phyloP scores from a whole-genome alignment of 495 filamentous ascomycete genomes.

The Podospora anserina region DNA sequence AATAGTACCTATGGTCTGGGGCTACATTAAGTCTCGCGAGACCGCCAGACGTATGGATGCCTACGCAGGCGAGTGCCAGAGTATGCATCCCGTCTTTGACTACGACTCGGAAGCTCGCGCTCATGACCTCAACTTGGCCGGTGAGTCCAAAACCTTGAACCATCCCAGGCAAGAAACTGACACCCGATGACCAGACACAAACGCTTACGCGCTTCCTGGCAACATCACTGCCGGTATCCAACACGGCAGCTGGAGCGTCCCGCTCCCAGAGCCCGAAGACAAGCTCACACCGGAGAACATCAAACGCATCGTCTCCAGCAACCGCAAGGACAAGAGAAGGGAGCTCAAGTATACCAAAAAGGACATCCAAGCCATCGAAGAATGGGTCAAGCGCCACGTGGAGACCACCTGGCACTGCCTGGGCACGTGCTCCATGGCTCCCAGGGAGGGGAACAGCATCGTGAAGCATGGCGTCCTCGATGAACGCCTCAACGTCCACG shows the following conservation, averaged over 20 bases:
- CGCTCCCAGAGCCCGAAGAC: conserved; percentile 42
- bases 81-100: conserved; percentile 63
- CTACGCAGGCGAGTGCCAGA: conserved; percentile 73
- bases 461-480: conserved; percentile 79
- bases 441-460: conserved; percentile 71
- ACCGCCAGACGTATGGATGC: conserved; percentile 73
- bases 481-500: conserved; percentile 75
- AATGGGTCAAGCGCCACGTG: conserved; percentile 74
- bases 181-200: conserved; percentile 49
- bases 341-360: conserved; percentile 64
- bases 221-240: conserved; percentile 69
- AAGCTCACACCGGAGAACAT: conserved; percentile 31
- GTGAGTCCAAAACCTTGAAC: background rate
- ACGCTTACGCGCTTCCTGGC: conserved; percentile 68
- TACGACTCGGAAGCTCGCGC: conserved; percentile 66
- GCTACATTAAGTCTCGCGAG: conserved; percentile 82
- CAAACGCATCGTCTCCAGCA: conserved; percentile 47
- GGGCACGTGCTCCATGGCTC: conserved; percentile 77
- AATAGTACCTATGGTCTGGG: conserved; percentile 72
- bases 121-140: conserved; percentile 65
- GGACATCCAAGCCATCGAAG: conserved; percentile 68
- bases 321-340: conserved; percentile 53
- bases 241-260: conserved; percentile 50
- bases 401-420: conserved; percentile 77
- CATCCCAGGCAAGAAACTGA: background rate